Conservation (phyloP, 495 filamentous ascomycete genomes). For the Daldinia childiae region DNA sequence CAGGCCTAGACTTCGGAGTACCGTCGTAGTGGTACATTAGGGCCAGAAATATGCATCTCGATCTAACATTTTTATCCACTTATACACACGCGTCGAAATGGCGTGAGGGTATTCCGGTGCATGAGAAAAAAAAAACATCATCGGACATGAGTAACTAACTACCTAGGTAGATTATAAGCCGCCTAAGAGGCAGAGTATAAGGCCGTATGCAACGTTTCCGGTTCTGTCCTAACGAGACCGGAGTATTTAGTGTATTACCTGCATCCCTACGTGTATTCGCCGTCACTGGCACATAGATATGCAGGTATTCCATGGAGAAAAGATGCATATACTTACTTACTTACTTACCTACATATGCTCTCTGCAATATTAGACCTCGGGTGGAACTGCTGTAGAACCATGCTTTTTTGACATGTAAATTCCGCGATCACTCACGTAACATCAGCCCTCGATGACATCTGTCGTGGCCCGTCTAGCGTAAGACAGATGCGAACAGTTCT, state of each 20-base stretch:
- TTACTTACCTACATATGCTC: not conserved
- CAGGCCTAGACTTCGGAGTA: not conserved
- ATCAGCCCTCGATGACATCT: constrained; percentile 32
- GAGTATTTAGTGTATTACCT: not conserved
- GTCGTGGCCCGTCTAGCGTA: constrained; percentile 20
- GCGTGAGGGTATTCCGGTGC: not conserved
- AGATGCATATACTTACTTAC: not conserved
- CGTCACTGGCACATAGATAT: not conserved
- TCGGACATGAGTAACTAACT: not conserved
- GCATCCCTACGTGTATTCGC: not conserved
- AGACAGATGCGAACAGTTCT: constrained; percentile 11
- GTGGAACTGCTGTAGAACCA: not conserved
- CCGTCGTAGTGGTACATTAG: not conserved
- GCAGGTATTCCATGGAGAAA: not conserved
- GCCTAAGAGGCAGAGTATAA: not conserved
- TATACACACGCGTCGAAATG: constrained; percentile 10
- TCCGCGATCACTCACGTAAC: constrained; percentile 3
- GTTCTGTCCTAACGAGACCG: not conserved
- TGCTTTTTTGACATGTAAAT: constrained; percentile 12
- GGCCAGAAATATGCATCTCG: not conserved
- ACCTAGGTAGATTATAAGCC: not conserved
- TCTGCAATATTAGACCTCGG: not conserved
- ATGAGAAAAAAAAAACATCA: not conserved
- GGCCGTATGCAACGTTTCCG: not conserved
- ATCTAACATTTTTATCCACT: not conserved